Conservation (phyloP, 2,329 filamentous ascomycete species). For the Pseudopyricularia cyperi region DNA sequence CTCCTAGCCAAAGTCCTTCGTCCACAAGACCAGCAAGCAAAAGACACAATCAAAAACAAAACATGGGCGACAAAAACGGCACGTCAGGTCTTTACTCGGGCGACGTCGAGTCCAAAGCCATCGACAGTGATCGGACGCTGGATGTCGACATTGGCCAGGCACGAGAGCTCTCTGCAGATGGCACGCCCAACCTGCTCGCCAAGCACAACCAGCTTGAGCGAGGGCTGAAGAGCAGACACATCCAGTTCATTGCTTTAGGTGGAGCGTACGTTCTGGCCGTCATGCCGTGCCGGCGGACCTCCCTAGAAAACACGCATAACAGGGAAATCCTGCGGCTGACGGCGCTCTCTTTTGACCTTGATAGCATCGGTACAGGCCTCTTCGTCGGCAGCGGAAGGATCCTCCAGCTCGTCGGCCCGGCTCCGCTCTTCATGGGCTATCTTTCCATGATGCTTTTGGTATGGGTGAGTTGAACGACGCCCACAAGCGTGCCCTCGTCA, state of each 20-base stretch:
- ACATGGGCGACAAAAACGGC: neutral
- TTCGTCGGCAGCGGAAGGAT: slow-evolving; percentile 14
- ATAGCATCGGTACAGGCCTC: slow-evolving; percentile 15
- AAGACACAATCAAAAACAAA: too few relatives aligned
- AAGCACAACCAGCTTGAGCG: slow-evolving; percentile 18
- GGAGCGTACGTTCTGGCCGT: slow-evolving; percentile 2
- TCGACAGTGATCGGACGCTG: neutral
- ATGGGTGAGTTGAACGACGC: slow-evolving; percentile 16
- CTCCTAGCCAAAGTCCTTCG: neutral
- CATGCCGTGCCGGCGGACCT: neutral
- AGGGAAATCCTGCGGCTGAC: neutral
- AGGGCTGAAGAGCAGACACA: slow-evolving; percentile 17
- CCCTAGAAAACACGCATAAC: neutral
- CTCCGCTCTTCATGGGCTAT: slow-evolving; percentile 59
- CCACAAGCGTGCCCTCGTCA: neutral
- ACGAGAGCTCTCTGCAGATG: slow-evolving; percentile 1
- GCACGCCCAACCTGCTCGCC: slow-evolving; percentile 12
- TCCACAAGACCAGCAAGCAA: too few relatives aligned
- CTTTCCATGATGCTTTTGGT: slow-evolving; percentile 39
- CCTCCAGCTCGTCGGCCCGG: slow-evolving; percentile 34
- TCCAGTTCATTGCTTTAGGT: slow-evolving; percentile 23
- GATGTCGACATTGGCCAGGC: slow-evolving; percentile 1
- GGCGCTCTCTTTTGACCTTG: neutral
- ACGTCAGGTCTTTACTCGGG: neutral
- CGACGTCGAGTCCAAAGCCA: slow-evolving; percentile 3